A percentile compares a stretch with the other conserved stretches of the same genome.
Evolutionary conservation across 73 alveolate genomes (phyloP).

Genomic region (Tetrahymena elliotti): DNA sequence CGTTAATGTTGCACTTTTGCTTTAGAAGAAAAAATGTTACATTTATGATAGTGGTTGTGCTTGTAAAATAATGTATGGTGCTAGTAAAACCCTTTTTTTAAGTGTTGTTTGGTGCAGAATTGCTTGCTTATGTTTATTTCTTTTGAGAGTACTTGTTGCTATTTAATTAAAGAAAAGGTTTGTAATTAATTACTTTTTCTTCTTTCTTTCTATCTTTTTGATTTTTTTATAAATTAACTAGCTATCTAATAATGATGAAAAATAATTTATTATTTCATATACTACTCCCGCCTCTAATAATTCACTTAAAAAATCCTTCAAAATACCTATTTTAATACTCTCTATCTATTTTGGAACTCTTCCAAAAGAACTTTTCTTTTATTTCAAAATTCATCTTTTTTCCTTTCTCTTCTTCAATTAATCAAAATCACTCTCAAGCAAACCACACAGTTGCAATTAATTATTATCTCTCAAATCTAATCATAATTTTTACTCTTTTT

Average conservation of each 20-base stretch:
- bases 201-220: background rate
- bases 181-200: background rate
- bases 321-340: background rate
- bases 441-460: no score
- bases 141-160: background rate
- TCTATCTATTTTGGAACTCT: background rate
- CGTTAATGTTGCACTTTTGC: background rate
- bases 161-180: background rate
- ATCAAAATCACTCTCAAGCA: no score
- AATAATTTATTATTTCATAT: background rate
- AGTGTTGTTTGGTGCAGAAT: background rate
- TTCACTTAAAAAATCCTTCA: background rate
- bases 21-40: background rate
- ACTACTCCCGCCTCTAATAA: constrained; percentile 1
- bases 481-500: no score
- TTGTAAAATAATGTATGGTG: background rate
- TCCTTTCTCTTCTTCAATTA: background rate
- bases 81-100: background rate
- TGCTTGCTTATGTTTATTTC: background rate
- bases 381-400: background rate
- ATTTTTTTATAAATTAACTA: background rate
- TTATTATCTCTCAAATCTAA: no score
- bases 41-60: background rate
- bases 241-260: background rate
- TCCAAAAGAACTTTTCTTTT: background rate